A percentile compares a stretch with the other conserved stretches of the same genome.
phyloP scores from a whole-genome alignment of 257 asterid genomes.

The Paraleonurus japonicus region DNA sequence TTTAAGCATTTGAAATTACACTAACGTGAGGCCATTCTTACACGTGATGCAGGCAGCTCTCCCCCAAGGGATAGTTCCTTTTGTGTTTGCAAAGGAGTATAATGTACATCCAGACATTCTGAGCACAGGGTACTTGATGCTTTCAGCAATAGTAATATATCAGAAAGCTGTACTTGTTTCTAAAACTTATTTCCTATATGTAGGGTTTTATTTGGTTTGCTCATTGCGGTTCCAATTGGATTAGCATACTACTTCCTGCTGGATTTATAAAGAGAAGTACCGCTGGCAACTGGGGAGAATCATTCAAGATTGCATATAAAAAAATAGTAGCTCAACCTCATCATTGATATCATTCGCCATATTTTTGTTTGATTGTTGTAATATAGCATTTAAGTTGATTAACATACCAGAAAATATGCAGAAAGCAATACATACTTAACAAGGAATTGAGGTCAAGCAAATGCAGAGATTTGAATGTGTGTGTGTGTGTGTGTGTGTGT shows the following conservation, averaged over 20 bases:
- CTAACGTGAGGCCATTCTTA: conserved; percentile 10
- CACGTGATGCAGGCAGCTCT: conserved; percentile 79
- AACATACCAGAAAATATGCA: conserved; percentile 13
- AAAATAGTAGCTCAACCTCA: not conserved
- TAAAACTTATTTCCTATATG: conserved; percentile 22
- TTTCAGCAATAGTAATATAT: conserved; percentile 2
- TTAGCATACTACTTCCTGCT: conserved; percentile 72
- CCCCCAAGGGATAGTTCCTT: conserved; percentile 95
- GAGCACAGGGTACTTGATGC: conserved; percentile 73
- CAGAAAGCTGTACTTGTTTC: conserved; percentile 11
- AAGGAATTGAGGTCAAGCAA: conserved; percentile 10
- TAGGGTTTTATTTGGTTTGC: conserved; percentile 81
- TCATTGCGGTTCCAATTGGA: conserved; percentile 68
- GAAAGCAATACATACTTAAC: not conserved
- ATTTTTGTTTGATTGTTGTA: conserved; percentile 6
- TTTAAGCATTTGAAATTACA: not conserved
- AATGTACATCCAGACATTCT: conserved; percentile 72
- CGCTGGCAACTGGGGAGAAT: conserved; percentile 15
- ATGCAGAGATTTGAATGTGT: not conserved
- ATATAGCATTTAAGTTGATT: conserved; percentile 16
- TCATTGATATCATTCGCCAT: conserved; percentile 11
- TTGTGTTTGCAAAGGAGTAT: conserved; percentile 90
- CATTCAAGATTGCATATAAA: conserved; percentile 8
- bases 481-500: not conserved
- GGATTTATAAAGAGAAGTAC: conserved; percentile 44